These are phyloP conservation scores for Zygosaccharomyces bisporus DNA, from an alignment of 805 yeast genomes.

Conservation along the genomic window DNA sequence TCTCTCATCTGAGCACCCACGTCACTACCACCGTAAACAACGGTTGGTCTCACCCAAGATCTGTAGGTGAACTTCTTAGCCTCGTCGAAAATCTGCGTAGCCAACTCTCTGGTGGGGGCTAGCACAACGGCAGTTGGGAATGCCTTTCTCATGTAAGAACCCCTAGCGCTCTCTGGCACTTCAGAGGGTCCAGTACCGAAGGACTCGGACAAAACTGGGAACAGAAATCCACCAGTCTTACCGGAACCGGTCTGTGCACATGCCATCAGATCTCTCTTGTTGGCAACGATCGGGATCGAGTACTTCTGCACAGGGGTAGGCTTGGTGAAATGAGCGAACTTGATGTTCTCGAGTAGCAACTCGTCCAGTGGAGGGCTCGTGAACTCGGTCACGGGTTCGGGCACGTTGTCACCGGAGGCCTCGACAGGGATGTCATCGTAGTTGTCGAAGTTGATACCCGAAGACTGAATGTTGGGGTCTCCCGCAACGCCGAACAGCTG, in stretches of 20 bases:
- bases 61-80: constrained; percentile 93
- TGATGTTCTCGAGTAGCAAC: constrained; percentile 81
- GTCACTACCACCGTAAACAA: constrained; percentile 98
- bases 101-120: constrained; percentile 99
- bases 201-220: constrained; percentile 93
- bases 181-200: constrained; percentile 83
- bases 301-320: constrained; percentile 97
- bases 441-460: constrained; percentile 98
- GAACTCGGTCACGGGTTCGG: constrained; percentile 86
- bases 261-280: constrained; percentile 90
- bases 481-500: constrained; percentile 80
- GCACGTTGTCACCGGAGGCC: constrained; percentile 92
- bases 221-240: constrained; percentile 98
- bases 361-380: constrained; percentile 89
- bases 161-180: constrained; percentile 38
- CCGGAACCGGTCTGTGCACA: constrained; percentile 99
- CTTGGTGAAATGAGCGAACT: constrained; percentile 81
- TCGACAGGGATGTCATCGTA: constrained; percentile 99
- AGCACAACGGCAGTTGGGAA: constrained; percentile 91
- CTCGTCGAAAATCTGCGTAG: constrained; percentile 93
- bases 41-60: constrained; percentile 97
- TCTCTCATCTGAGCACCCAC: constrained; percentile 82
- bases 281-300: constrained; percentile 87
- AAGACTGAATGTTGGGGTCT: constrained; percentile 69
- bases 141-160: constrained; percentile 65